Base-by-base conservation (phyloP, 306 rosid genomes). In the Fragaria vesca region DNA sequence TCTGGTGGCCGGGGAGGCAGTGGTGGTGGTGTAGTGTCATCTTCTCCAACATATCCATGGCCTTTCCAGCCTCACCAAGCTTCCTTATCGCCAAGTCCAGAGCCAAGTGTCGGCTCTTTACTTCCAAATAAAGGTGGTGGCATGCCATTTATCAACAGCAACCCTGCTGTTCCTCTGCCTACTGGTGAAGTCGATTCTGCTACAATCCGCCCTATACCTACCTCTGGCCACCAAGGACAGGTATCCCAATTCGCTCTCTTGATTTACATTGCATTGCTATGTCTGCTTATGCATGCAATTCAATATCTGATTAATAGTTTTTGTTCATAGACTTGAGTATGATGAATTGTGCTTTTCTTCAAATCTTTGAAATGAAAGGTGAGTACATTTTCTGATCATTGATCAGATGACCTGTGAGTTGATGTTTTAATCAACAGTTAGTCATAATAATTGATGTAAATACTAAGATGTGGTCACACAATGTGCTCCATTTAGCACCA, bases 151-250 rank as follows among this genome's bases (percentile, higher is more conserved):
- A 94, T 94, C 61, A 92, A 94, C 84, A 94, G 98, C 70, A 94
- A 94, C 66, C 98, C 98, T 69, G 98, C 98, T 21, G 97, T 94
- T 76, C 98, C 98, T 82, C 84, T 94, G 28, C 98, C 98, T 9
- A 94, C 98, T 21, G 97, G 91, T 51, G 98, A 90, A 86, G 97
- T 94, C 9, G 98, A 94, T 82, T 92, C 98, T 57, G 93, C 97
- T n/a, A 94, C 97, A 13, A 90, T 94, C 34, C 87, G 90, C 51
- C 97, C 98, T 71, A 1, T 89, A 5, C 87, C 91, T 24, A 89
- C 90, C 73, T 94, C 98, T 45, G 81, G 81, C 69, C 81, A 89
- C 75, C 83, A 76, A 51, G 71, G 81, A 79, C 84, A 89, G 96
- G 97, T 88, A 62, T 73, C 73, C 71, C 57, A 63, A 12, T 57